These are phyloP conservation scores for Lophiotrema nucula DNA, from an alignment of 495 filamentous ascomycete genomes.

Conservation along the genomic window DNA sequence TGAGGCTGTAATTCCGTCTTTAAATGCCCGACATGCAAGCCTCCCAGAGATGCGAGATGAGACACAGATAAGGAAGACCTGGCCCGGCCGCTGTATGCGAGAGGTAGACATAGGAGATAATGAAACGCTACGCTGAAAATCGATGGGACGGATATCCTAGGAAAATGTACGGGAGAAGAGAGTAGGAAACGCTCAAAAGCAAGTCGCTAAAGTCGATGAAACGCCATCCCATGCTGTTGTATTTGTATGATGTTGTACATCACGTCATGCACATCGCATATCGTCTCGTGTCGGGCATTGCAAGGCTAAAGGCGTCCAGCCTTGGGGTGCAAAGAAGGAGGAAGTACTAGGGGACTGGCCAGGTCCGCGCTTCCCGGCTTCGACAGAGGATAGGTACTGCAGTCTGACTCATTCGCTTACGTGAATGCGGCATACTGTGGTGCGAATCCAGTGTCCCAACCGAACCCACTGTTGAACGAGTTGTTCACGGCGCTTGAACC, in stretches of 20 bases:
- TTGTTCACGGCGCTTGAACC: conserved; percentile 64
- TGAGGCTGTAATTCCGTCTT: conserved; percentile 59
- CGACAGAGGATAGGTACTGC: conserved; percentile 24
- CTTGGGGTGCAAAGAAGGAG: conserved; percentile 21
- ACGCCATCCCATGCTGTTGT: conserved; percentile 35
- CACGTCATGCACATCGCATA: conserved; percentile 43
- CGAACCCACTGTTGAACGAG: conserved; percentile 65
- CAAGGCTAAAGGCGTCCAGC: conserved; percentile 32
- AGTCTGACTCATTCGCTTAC: conserved; percentile 37
- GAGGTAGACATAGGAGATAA: conserved; percentile 9
- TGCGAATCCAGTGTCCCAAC: conserved; percentile 67
- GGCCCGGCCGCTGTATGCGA: conserved; percentile 36
- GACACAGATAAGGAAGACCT: conserved; percentile 40
- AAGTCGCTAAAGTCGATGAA: conserved; percentile 33
- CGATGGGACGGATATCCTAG: conserved; percentile 32
- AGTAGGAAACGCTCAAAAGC: conserved; percentile 4
- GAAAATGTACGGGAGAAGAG: conserved; percentile 36
- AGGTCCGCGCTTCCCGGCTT: conserved; percentile 31
- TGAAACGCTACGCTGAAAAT: conserved; percentile 37
- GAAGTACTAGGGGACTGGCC: conserved; percentile 30
- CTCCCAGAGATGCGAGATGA: conserved; percentile 46
- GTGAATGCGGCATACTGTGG: conserved; percentile 60
- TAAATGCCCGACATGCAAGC: conserved; percentile 45
- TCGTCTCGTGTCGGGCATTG: conserved; percentile 40
- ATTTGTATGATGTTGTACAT: conserved; percentile 24